A percentile compares a stretch with the other conserved stretches of the same genome.
These are phyloP conservation scores for Aspergillus sp. DNA, from an alignment of 2,329 filamentous ascomycete species.

Conservation along the genomic window DNA sequence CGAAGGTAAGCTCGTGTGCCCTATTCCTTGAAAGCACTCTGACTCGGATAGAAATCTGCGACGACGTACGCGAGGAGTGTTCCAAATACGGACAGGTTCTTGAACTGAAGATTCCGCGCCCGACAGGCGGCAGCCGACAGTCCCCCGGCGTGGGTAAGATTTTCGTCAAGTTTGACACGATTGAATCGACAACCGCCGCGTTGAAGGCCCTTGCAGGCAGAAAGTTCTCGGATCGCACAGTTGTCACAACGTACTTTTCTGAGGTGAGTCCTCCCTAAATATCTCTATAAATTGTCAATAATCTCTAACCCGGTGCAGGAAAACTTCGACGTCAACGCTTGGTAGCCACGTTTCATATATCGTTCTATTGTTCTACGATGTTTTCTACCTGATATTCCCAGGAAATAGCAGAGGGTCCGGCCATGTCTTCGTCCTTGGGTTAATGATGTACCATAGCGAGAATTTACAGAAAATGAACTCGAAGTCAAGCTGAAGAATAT, in stretches of 20 bases:
- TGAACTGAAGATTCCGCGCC: conserved; percentile 91
- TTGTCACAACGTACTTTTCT: conserved; percentile 94
- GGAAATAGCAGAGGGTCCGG: not conserved
- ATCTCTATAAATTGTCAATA: not conserved
- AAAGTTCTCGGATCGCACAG: conserved; percentile 95
- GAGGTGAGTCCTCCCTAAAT: conserved; percentile 63
- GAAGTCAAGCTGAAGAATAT: not conserved
- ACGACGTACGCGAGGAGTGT: conserved; percentile 93
- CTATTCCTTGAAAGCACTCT: conserved; percentile 6
- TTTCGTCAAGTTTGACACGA: conserved; percentile 86
- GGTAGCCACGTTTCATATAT: conserved; percentile 58
- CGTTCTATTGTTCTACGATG: conserved; percentile 11
- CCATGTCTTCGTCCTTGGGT: conserved; percentile 16
- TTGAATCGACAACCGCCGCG: conserved; percentile 80
- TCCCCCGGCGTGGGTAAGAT: conserved; percentile 95
- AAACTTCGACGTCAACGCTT: conserved; percentile 90
- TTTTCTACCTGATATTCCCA: conserved; percentile 10
- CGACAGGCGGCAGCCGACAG: conserved; percentile 79
- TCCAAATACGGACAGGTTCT: conserved; percentile 83
- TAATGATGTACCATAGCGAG: conserved; percentile 27
- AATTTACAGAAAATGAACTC: conserved; percentile 8
- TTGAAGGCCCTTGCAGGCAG: conserved; percentile 87
- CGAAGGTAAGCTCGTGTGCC: conserved; percentile 67
- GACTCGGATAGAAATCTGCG: conserved; percentile 77
- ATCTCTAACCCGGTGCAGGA: conserved; percentile 59